A percentile compares a stretch with the other conserved stretches of the same genome.
Conservation (phyloP, 805 yeast genomes). For the Ogataea degrootiae region DNA sequence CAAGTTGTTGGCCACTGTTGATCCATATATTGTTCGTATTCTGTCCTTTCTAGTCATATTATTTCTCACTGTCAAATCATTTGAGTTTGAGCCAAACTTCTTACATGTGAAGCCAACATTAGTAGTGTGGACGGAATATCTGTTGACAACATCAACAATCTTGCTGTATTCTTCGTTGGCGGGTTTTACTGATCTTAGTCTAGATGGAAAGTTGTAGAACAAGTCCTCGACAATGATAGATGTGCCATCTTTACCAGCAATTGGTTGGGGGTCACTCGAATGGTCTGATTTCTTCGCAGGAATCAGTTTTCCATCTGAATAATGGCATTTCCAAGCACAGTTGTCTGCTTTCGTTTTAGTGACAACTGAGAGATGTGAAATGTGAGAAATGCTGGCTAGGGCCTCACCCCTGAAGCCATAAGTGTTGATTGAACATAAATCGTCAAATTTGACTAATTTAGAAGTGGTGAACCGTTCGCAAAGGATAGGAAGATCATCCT, state of each 20-base stretch:
- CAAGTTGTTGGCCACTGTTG: slow-evolving; percentile 60
- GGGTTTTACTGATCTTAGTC: slow-evolving; percentile 61
- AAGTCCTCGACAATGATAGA: slow-evolving; percentile 81
- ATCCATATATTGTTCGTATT: slow-evolving; percentile 70
- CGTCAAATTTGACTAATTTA: slow-evolving; percentile 70
- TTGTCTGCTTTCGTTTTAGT: slow-evolving; percentile 60
- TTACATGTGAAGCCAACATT: slow-evolving; percentile 76
- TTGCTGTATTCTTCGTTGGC: slow-evolving; percentile 70
- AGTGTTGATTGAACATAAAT: slow-evolving; percentile 63
- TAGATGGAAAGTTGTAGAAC: slow-evolving; percentile 81
- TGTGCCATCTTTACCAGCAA: slow-evolving; percentile 88
- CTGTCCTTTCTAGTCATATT: slow-evolving; percentile 53
- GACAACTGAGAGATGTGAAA: slow-evolving; percentile 73
- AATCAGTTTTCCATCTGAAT: slow-evolving; percentile 58
- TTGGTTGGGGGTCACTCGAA: slow-evolving; percentile 52
- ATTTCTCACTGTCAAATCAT: slow-evolving; percentile 56
- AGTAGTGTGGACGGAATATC: slow-evolving; percentile 72
- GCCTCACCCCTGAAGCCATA: slow-evolving; percentile 98
- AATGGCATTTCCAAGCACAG: slow-evolving; percentile 71
- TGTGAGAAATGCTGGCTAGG: slow-evolving; percentile 87
- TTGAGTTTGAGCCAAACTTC: slow-evolving; percentile 70
- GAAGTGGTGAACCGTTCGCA: slow-evolving; percentile 94
- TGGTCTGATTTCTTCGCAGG: slow-evolving; percentile 35
- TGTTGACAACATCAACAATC: slow-evolving; percentile 76
- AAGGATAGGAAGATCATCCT: slow-evolving; percentile 69